Percentiles rank a stretch among this genome's conserved stretches.
Evolutionary conservation across 2,329 filamentous ascomycete species (phyloP).

Genomic region (Alternaria angustiovoidea): DNA sequence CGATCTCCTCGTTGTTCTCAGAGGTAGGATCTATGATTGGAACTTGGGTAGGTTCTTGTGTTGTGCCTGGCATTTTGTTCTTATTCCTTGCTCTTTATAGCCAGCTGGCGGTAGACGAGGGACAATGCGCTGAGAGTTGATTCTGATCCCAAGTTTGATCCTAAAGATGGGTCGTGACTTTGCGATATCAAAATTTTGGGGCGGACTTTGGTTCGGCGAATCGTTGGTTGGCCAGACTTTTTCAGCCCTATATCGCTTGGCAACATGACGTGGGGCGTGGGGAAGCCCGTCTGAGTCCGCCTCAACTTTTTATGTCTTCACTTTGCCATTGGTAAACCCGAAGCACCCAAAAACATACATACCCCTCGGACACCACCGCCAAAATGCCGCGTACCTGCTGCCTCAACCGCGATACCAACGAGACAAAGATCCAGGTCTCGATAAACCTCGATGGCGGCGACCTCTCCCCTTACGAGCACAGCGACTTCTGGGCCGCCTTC

Average conservation of each 20-base stretch:
- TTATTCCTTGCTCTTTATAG: conserved; percentile 15
- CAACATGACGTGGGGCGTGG: conserved; percentile 35
- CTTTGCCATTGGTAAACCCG: neutral
- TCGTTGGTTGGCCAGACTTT: conserved; percentile 33
- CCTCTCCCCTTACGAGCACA: conserved; percentile 60
- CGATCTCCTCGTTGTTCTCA: conserved; percentile 40
- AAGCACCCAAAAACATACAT: neutral
- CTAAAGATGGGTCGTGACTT: conserved; percentile 25
- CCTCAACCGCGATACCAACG: conserved; percentile 91
- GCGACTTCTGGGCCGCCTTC: conserved; percentile 55
- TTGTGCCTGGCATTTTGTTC: conserved; percentile 31
- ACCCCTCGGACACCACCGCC: conserved; percentile 8
- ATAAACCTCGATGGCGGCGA: conserved; percentile 92
- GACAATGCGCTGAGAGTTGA: neutral
- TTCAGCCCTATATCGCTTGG: conserved; percentile 43
- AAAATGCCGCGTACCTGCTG: conserved; percentile 71
- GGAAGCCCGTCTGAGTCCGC: conserved; percentile 24
- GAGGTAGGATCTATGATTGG: conserved; percentile 37
- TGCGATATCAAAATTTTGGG: conserved; percentile 39
- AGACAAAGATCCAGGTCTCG: conserved; percentile 94
- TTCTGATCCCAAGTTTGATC: neutral
- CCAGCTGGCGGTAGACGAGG: neutral
- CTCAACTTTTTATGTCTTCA: conserved; percentile 30
- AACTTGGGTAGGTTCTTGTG: conserved; percentile 27
- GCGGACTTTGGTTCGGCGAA: conserved; percentile 30